Evolutionary conservation across 768 basidiomycete species (phyloP).

Genomic region (Exidia glandulosa): DNA sequence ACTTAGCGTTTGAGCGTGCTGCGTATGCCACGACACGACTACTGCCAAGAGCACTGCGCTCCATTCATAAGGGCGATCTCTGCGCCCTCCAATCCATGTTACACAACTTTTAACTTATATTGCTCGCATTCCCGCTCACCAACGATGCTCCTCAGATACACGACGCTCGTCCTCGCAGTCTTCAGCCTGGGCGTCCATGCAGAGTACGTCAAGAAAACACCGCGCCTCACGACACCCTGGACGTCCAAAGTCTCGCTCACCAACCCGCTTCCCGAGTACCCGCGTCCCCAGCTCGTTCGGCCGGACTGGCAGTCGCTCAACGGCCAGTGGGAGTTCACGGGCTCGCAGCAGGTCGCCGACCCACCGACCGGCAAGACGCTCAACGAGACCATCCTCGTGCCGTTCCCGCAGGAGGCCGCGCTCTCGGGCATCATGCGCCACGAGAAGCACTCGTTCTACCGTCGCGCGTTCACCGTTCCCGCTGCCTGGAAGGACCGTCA

Average conservation of each 20-base stretch:
- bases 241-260: not conserved
- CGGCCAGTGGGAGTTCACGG: not conserved
- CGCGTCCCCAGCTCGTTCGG: not conserved
- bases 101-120: no score
- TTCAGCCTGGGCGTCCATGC: not conserved
- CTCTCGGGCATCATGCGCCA: slow-evolving; percentile 1
- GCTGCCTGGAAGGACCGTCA: not conserved
- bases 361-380: not conserved
- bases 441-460: not conserved
- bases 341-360: not conserved
- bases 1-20: no score
- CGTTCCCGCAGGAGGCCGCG: not conserved
- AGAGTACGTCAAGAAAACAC: not conserved
- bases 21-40: no score
- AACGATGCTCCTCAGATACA: not conserved
- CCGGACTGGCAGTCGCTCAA: not conserved
- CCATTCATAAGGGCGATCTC: no score
- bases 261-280: not conserved
- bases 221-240: not conserved
- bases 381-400: not conserved
- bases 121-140: not conserved
- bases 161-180: not conserved
- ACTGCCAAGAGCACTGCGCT: no score
- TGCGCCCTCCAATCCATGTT: no score
- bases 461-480: not conserved